phyloP scores from a whole-genome alignment of 2,329 filamentous ascomycete genomes.

The Albifimbria verrucaria region DNA sequence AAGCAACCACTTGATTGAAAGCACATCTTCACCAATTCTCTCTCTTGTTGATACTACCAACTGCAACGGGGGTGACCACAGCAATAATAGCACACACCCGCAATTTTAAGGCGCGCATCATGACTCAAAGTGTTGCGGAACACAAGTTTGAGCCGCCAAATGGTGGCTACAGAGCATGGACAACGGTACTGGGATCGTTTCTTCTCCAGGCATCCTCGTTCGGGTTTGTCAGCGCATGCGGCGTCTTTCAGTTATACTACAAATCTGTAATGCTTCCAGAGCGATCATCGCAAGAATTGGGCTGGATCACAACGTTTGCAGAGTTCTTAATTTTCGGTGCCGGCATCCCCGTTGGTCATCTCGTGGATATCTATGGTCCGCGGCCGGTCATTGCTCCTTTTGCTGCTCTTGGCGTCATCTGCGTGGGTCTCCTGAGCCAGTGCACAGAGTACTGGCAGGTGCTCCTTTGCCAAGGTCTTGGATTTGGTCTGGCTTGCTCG shows the following conservation, averaged over 20 bases:
- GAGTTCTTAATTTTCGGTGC: neutral
- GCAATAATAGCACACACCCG: too few relatives aligned
- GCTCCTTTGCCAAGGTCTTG: neutral
- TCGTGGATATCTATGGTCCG: neutral
- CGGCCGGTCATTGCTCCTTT: neutral
- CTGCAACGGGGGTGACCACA: too few relatives aligned
- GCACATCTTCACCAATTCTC: too few relatives aligned
- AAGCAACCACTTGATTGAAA: too few relatives aligned
- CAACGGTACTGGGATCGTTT: neutral
- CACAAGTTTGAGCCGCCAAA: neutral
- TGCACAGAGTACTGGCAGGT: neutral
- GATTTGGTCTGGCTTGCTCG: neutral
- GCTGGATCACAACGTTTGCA: neutral
- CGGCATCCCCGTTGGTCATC: neutral
- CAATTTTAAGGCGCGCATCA: too few relatives aligned
- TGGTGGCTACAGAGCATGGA: neutral
- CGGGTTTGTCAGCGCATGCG: neutral
- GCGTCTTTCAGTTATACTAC: neutral
- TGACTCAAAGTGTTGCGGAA: neutral
- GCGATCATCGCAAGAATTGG: neutral
- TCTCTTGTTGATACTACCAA: too few relatives aligned
- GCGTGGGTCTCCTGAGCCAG: neutral
- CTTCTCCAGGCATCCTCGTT: neutral
- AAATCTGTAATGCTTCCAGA: neutral
- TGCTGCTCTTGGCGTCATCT: neutral